phyloP scores from a whole-genome alignment of 768 basidiomycete species.

The Sistotremastrum niveocremeum region DNA sequence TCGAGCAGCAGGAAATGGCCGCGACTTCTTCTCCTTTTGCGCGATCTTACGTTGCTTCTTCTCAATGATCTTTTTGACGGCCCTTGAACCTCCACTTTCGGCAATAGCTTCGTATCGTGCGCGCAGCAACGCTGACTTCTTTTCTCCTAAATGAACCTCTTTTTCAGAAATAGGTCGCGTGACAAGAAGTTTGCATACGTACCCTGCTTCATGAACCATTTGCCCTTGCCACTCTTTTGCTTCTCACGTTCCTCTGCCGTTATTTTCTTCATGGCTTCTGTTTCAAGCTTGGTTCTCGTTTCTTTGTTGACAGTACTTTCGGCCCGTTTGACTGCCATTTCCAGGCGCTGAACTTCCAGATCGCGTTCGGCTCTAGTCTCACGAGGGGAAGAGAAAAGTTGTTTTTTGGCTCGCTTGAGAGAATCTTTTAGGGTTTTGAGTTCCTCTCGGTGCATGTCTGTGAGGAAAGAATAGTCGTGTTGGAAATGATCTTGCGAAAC shows the following conservation, averaged over 20 bases:
- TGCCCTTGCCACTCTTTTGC: conserved; percentile 60
- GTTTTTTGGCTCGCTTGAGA: conserved; percentile 53
- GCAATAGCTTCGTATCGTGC: conserved; percentile 74
- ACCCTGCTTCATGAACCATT: conserved; percentile 82
- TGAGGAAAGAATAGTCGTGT: conserved; percentile 62
- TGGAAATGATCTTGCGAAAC: conserved; percentile 53
- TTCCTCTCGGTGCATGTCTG: conserved; percentile 50
- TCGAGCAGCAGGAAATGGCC: conserved; percentile 40
- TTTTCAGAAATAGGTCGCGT: neutral
- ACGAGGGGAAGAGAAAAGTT: conserved; percentile 44
- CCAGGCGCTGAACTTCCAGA: conserved; percentile 55
- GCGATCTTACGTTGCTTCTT: conserved; percentile 79
- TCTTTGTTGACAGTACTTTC: conserved; percentile 70
- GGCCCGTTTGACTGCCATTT: conserved; percentile 57
- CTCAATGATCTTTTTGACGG: conserved; percentile 78
- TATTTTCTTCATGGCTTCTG: conserved; percentile 42
- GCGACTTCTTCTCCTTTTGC: conserved; percentile 79
- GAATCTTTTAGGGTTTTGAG: conserved; percentile 49
- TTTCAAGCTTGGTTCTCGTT: conserved; percentile 53
- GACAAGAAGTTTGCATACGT: conserved; percentile 14
- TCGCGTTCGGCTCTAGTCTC: conserved; percentile 47
- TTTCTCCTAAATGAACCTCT: conserved; percentile 41
- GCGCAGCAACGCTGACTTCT: conserved; percentile 57
- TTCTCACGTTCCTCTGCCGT: conserved; percentile 52
- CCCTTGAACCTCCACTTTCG: conserved; percentile 58